Base-by-base conservation (phyloP, 768 basidiomycete genomes). In the Astraeus odoratus region DNA sequence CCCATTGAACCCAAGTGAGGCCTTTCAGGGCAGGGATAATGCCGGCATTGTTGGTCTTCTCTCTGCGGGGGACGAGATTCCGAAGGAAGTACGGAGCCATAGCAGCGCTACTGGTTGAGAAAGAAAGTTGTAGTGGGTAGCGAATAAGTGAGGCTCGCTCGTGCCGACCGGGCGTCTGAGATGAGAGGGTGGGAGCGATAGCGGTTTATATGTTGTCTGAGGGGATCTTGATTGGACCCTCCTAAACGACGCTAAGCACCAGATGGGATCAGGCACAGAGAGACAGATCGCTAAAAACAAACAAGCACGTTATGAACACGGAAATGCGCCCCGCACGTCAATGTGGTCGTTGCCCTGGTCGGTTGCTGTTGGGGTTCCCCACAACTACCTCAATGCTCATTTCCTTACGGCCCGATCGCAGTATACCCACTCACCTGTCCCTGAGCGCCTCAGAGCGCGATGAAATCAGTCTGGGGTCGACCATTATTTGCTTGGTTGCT, bases 1-100 rank as follows among this genome's bases (percentile, higher is more conserved):
- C 73, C 67, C 73, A 76, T 51, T 83, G 80, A 3, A 77, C 51
- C 63, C 65, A 75, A 1, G 70, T 76, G 40, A 83, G 54, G 8
- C 56, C 53, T 15, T 41, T 44, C 38, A 83, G 55, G 8, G 72
- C 77, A 5, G 61, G 55, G 30, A 77, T 54, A 25, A 79, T 49
- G 30, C 70, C 59, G 30, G 67, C 52, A 38, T 60, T 55, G 9
- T 52, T 46, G 12, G 64, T 57, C 37, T 58, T 56, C 47, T 83
- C 77, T 49, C 67, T 69, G 45, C 55, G 67, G 18, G 78, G 79
- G 37, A 78, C 40, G 52, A 80, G 59, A 61, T 68, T 78, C 47
- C 52, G 58, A 19, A 77, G 44, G 51, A 80, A 80, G 56, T 67
- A 68, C 5, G 76, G 76, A 22, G 72, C 68, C 75, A 77, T 77